Base-by-base conservation (phyloP, 139 green algal species). In the Microglena sp. region DNA sequence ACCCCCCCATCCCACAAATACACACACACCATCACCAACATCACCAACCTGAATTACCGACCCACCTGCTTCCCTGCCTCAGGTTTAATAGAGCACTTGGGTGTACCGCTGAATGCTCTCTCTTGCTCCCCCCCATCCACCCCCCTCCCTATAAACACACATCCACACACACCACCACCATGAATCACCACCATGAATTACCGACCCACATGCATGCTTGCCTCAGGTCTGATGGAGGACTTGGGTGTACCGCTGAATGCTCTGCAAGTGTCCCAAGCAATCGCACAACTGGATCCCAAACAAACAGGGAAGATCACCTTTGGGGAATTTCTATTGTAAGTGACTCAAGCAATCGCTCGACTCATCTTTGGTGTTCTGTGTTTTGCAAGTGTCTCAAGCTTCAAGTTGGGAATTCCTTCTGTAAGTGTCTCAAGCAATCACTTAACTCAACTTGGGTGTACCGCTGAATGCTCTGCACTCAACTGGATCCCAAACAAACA, bases 301-400 rank as follows among this genome's bases (percentile, higher is more conserved):
- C 35, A 70, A 7, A 56, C 33, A 1, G 80, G 83, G 2, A 63
- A 63, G 8, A 67, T 89, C 33, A 73, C 73, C 3, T 89, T 87
- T 72, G 83, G 83, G 1, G 78, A 86, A 55, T 89, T 89, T 55
- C 53, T 89, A 46, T 32, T 87, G 32, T 89, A n/a, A n/a, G n/a
- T n/a, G n/a, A n/a, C n/a, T n/a, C n/a, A n/a, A 79, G 82, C n/a
- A n/a, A n/a, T n/a, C n/a, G n/a, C n/a, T n/a, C n/a, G n/a, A n/a
- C n/a, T n/a, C n/a, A n/a, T n/a, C n/a, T n/a, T n/a, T n/a, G n/a
- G n/a, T n/a, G n/a, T n/a, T n/a, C n/a, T n/a, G n/a, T n/a, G n/a
- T n/a, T n/a, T n/a, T n/a, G n/a, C n/a, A n/a, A n/a, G n/a, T n/a
- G n/a, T n/a, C n/a, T n/a, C n/a, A n/a, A n/a, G n/a, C n/a, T n/a